Conservation (phyloP, 345 rosid species). For the Aethionema arabicum region DNA sequence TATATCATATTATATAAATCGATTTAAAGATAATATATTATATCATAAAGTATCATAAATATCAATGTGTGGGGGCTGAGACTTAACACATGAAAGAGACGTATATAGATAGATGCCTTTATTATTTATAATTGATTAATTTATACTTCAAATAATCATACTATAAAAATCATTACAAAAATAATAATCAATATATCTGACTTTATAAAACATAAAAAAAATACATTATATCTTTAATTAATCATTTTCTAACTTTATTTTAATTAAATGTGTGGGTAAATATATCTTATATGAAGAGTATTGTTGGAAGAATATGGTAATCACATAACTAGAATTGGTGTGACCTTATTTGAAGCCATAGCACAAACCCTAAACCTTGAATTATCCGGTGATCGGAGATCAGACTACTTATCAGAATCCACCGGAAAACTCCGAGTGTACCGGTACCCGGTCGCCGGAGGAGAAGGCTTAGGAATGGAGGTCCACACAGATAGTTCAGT, state of each 20-base stretch:
- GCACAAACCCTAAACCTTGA: slow-evolving; percentile 47
- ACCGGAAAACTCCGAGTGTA: slow-evolving; percentile 59
- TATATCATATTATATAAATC: too few species aligned
- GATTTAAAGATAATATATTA: too few species aligned
- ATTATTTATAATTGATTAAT: too few species aligned
- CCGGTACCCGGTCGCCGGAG: slow-evolving; percentile 47
- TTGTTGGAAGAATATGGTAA: slow-evolving; percentile 66
- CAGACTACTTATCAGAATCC: slow-evolving; percentile 47
- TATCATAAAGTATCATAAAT: too few species aligned
- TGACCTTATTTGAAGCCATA: slow-evolving; percentile 49
- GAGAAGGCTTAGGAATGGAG: slow-evolving; percentile 50
- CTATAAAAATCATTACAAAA: too few species aligned
- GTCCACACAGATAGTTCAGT: slow-evolving; percentile 84
- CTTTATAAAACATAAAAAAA: too few species aligned
- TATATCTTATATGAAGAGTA: slow-evolving; percentile 34
- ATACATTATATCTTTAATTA: too few species aligned
- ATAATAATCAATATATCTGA: too few species aligned
- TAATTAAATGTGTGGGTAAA: too few species aligned
- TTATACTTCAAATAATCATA: too few species aligned
- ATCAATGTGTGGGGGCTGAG: slow-evolving; percentile 17
- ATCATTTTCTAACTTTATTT: too few species aligned
- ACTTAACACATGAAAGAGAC: not conserved
- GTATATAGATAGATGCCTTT: too few species aligned
- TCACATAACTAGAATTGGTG: slow-evolving; percentile 53
- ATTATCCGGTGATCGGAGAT: slow-evolving; percentile 22